These are phyloP conservation scores for Farysia itapuensis DNA, from an alignment of 1,284 basidiomycete species.

Conservation along the genomic window DNA sequence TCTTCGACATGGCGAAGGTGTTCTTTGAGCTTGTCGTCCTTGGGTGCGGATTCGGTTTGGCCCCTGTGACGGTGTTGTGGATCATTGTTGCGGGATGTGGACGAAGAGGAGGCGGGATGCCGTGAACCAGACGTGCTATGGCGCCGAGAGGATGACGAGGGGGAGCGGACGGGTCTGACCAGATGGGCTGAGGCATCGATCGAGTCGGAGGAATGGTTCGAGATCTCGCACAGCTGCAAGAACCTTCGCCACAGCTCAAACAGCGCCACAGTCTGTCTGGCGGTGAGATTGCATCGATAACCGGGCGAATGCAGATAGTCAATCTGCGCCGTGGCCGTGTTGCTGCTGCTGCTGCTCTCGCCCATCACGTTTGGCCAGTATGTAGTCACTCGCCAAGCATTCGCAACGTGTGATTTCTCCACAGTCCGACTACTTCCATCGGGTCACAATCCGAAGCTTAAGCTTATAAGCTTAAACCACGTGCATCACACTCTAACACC, in stretches of 20 bases:
- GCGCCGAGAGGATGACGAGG: conserved; percentile 3
- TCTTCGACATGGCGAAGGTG: conserved; percentile 49
- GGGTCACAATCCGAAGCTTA: too few relatives aligned
- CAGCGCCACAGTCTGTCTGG: conserved; percentile 42
- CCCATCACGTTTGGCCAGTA: too few relatives aligned
- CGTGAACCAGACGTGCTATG: conserved; percentile 1
- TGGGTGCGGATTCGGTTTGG: conserved; percentile 13
- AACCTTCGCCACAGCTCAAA: conserved; percentile 53
- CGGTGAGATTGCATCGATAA: conserved; percentile 40
- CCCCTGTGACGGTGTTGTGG: background rate
- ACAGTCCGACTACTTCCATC: too few relatives aligned
- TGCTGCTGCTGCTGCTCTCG: too few relatives aligned
- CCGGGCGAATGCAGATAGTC: conserved; percentile 39
- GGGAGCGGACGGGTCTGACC: conserved; percentile 4
- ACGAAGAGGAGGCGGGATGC: conserved; percentile 10
- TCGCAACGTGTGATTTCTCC: too few relatives aligned
- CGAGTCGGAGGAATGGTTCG: conserved; percentile 26
- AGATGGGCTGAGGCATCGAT: conserved; percentile 13
- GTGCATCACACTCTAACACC: too few relatives aligned
- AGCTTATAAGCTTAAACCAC: too few relatives aligned
- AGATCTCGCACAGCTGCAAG: conserved; percentile 45
- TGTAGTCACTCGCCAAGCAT: too few relatives aligned
- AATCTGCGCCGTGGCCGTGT: too few relatives aligned
- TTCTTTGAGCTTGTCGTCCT: conserved; percentile 51
- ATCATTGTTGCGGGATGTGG: conserved; percentile 1